Base-by-base conservation (phyloP, 345 rosid genomes). In the Citrus glauca region DNA sequence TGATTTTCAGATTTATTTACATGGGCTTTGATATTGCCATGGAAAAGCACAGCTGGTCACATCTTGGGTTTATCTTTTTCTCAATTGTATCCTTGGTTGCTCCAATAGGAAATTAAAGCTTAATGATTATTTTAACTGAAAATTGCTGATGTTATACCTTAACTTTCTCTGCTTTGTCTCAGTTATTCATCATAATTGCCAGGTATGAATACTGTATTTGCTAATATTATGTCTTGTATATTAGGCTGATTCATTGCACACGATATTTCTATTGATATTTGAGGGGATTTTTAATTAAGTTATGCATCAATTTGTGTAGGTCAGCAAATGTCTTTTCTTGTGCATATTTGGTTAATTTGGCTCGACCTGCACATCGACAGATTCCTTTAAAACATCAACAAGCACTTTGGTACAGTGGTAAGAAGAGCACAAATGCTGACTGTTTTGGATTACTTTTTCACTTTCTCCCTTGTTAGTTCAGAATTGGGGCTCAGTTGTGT, bases 361-460 rank as follows among this genome's bases (percentile, higher is more conserved):
- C 76, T 79, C 91, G 99, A 74, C 98, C 99, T 79, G 78, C 87
- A 27, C 85, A 89, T 75, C 85, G 95, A 69, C 81, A 91, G 78
- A 94, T 96, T 86, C 99, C 99, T 82, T 63, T 86, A 71, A 90
- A 88, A 30, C 97, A 96, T 87, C 99, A 96, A 85, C 92, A 94
- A 86, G 99, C 99, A 71, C 99, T 96, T 84, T 96, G 98, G 91
- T 96, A 94, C 77, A 96, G 98, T 82, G 98, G 99, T 96, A 90
- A 88, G 98, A 71, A 57, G 48, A 74, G 66, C 65, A 19, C 64
- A 78, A 67, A 59, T 67, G 50, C 75, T 69, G 68, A 30, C 13
- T 7, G n/a, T 32, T 69, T 57, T 20, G 40, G 20, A 13, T 63
- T 63, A 63, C 20, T 33, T 71, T 59, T 37, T 28, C 66, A 45